phyloP scores from a whole-genome alignment of 805 yeast genomes.

The Metschnikowia kunwiensis region DNA sequence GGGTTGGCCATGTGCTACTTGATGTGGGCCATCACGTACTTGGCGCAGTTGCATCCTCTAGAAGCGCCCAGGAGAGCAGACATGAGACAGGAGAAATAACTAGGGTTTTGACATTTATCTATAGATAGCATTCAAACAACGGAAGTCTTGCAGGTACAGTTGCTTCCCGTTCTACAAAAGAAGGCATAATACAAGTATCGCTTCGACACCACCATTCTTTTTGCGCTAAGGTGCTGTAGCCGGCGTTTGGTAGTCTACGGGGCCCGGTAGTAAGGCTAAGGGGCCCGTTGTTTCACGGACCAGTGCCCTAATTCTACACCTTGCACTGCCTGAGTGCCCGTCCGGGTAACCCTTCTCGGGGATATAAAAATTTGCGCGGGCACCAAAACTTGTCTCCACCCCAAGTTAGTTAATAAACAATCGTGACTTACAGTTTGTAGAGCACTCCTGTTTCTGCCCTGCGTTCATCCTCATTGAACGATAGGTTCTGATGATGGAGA shows the following conservation, averaged over 20 bases:
- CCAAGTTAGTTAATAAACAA: not conserved
- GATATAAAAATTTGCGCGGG: slow-evolving; percentile 9
- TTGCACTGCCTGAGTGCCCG: too few relatives aligned
- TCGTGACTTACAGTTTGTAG: not conserved
- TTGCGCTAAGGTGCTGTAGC: too few relatives aligned
- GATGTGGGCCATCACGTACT: slow-evolving; percentile 92
- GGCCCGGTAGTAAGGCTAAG: too few relatives aligned
- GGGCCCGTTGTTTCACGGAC: too few relatives aligned
- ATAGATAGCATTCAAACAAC: not conserved
- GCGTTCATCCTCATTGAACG: slow-evolving; percentile 19
- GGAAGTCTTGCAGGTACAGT: slow-evolving; percentile 10
- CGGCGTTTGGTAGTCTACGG: too few relatives aligned
- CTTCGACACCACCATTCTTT: too few relatives aligned
- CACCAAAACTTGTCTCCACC: not conserved
- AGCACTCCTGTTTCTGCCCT: slow-evolving; percentile 25
- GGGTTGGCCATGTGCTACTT: slow-evolving; percentile 74
- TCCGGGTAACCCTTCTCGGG: slow-evolving; percentile 12
- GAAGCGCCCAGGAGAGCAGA: slow-evolving; percentile 90
- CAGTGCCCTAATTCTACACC: too few relatives aligned
- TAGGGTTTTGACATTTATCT: not conserved
- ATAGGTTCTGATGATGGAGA: slow-evolving; percentile 22
- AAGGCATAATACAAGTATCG: not conserved
- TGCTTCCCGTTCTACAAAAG: slow-evolving; percentile 2
- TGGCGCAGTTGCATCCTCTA: slow-evolving; percentile 84
- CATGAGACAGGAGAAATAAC: slow-evolving; percentile 66